Evolutionary conservation across 352 stramenopile species (phyloP).

Genomic region (Thalassiosira oceanica): DNA sequence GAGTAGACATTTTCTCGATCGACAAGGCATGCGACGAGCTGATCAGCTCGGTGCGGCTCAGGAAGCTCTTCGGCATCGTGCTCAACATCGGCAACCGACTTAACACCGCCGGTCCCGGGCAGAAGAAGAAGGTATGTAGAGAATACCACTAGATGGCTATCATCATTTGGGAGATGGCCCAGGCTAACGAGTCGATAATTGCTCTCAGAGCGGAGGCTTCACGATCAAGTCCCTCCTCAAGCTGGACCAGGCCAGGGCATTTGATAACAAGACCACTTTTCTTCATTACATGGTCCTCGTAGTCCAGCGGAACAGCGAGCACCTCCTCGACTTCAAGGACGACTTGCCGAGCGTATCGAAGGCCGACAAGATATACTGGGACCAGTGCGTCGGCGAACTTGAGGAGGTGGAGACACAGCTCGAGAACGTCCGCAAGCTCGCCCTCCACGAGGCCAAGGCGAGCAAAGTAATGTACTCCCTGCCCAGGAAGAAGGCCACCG

Average conservation of each 20-base stretch:
- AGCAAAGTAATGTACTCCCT: conserved; percentile 41
- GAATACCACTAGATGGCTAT: too few relatives aligned
- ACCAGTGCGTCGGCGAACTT: conserved; percentile 66
- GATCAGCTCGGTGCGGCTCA: conserved; percentile 88
- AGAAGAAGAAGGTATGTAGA: conserved; percentile 84
- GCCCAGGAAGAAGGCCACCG: conserved; percentile 26
- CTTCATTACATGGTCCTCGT: conserved; percentile 97
- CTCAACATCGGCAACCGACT: conserved; percentile 95
- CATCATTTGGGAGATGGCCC: too few relatives aligned
- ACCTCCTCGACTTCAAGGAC: conserved; percentile 88
- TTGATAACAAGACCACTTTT: conserved; percentile 96
- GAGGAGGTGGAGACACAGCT: conserved; percentile 71
- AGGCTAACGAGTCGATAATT: too few relatives aligned
- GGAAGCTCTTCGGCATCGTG: conserved; percentile 94
- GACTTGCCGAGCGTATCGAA: conserved; percentile 86
- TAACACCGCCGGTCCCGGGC: conserved; percentile 86
- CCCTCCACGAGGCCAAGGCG: conserved; percentile 60
- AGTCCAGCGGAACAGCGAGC: conserved; percentile 91
- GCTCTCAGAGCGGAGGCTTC: conserved; percentile 92
- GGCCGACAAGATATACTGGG: conserved; percentile 82
- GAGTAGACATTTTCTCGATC: conserved; percentile 57
- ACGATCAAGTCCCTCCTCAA: conserved; percentile 93
- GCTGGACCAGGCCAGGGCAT: conserved; percentile 84
- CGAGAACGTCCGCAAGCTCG: conserved; percentile 75
- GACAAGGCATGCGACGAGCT: conserved; percentile 91